A percentile compares a stretch with the other conserved stretches of the same genome.
Evolutionary conservation across 1,284 basidiomycete species (phyloP).

Genomic region (Cutaneotrichosporon mucoides): DNA sequence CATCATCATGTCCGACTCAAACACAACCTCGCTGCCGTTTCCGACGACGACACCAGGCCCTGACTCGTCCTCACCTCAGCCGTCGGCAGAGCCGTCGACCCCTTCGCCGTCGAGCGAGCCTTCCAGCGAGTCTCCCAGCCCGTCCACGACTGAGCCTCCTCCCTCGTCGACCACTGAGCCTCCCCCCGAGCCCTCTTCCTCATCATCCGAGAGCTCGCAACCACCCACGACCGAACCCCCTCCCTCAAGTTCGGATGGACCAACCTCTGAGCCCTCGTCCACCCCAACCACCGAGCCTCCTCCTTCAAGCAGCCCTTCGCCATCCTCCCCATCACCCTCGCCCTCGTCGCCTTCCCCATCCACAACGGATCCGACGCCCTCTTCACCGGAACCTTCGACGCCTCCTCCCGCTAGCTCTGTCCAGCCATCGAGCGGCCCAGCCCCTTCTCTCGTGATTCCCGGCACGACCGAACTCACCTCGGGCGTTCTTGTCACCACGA

Average conservation of each 20-base stretch:
- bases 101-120: background rate
- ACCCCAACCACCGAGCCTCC: background rate
- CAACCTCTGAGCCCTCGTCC: background rate
- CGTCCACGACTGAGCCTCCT: no score
- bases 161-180: background rate
- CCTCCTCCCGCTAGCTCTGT: background rate
- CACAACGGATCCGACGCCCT: background rate
- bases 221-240: background rate
- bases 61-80: no score
- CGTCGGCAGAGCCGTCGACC: background rate
- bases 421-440: background rate
- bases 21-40: no score
- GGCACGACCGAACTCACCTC: background rate
- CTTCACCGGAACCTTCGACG: background rate
- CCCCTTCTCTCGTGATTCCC: background rate
- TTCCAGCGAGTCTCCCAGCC: background rate
- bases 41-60: no score
- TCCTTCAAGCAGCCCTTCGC: background rate
- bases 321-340: background rate
- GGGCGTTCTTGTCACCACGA: constrained; percentile 5
- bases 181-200: background rate
- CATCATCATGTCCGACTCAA: no score
- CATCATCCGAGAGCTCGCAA: no score
- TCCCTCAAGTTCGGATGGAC: background rate
- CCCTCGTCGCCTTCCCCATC: no score